Percentiles rank a stretch among this genome's conserved stretches.
These are phyloP conservation scores for Strigomonas culicis DNA, from an alignment of 208 protist species.

Conservation along the genomic window DNA sequence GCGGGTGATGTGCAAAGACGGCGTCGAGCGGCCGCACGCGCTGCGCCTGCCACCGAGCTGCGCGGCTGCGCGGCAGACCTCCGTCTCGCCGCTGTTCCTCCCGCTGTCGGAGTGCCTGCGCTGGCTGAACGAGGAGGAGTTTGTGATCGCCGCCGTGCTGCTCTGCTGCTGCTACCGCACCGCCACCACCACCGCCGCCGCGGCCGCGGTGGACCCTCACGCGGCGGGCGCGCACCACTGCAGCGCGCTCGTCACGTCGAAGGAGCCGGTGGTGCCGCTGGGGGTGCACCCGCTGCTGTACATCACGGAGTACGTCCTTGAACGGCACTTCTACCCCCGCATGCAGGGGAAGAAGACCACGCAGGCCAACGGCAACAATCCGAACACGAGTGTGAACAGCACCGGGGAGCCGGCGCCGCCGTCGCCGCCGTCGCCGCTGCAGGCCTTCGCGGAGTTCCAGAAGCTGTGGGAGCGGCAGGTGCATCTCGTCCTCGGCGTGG, in stretches of 20 bases:
- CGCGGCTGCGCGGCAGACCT: not conserved
- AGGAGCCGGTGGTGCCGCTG: too few relatives aligned
- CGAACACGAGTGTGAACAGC: too few relatives aligned
- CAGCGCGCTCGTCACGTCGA: too few relatives aligned
- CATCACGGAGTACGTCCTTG: too few relatives aligned
- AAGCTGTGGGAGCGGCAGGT: constrained; percentile 73
- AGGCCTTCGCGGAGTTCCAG: constrained; percentile 31
- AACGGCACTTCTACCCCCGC: too few relatives aligned
- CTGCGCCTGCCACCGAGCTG: not conserved
- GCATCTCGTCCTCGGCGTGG: constrained; percentile 54
- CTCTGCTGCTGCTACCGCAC: constrained; percentile 31
- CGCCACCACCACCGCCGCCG: not conserved
- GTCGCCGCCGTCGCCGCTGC: too few relatives aligned
- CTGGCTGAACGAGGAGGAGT: constrained; percentile 82
- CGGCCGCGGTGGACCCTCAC: too few relatives aligned
- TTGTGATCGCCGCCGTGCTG: constrained; percentile 74
- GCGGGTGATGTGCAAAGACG: constrained; percentile 8
- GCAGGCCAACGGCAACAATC: too few relatives aligned
- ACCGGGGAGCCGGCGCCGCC: too few relatives aligned
- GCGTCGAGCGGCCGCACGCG: constrained; percentile 15
- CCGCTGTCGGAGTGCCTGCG: constrained; percentile 47
- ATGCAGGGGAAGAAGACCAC: too few relatives aligned
- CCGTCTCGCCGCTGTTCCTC: constrained; percentile 36
- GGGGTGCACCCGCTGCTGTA: too few relatives aligned
- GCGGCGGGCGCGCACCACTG: too few relatives aligned